Evolutionary conservation across 179 eudicot genomes (phyloP).

Genomic region (Gypsophila paniculata): DNA sequence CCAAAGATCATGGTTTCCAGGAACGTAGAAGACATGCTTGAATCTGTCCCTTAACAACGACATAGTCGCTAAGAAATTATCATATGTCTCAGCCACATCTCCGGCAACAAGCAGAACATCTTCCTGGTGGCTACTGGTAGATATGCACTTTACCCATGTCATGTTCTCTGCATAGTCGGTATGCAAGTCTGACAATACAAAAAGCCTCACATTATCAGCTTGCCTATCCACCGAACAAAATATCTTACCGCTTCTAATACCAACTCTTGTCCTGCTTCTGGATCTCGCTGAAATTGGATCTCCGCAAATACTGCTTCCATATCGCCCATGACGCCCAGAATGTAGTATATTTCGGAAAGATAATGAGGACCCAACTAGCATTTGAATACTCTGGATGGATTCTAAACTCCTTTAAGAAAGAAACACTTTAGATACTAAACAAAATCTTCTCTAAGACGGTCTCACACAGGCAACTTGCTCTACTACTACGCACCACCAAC

Average conservation of each 20-base stretch:
- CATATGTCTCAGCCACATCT: constrained; percentile 62
- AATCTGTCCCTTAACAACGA: constrained; percentile 52
- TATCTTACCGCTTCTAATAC: constrained; percentile 29
- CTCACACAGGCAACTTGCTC: too few relatives aligned
- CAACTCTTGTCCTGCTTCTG: constrained; percentile 19
- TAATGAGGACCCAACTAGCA: constrained; percentile 33
- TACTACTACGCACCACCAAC: too few relatives aligned
- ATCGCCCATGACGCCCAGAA: constrained; percentile 24
- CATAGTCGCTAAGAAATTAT: constrained; percentile 49
- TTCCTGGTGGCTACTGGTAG: constrained; percentile 33
- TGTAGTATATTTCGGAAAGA: constrained; percentile 27
- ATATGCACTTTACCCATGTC: constrained; percentile 50
- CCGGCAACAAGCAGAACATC: constrained; percentile 65
- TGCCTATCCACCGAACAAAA: constrained; percentile 22
- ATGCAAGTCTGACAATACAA: constrained; percentile 64
- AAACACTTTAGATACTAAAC: not conserved
- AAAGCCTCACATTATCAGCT: constrained; percentile 36
- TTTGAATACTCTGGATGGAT: constrained; percentile 14
- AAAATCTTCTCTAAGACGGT: too few relatives aligned
- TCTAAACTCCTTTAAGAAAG: constrained; percentile 5
- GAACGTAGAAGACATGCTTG: constrained; percentile 55
- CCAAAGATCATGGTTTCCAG: constrained; percentile 81
- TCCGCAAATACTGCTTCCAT: constrained; percentile 16
- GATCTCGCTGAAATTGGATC: constrained; percentile 14
- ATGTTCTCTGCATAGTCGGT: constrained; percentile 66